Conservation (phyloP, 1,284 basidiomycete species). For the Sporisorium iseilematis-ciliati region DNA sequence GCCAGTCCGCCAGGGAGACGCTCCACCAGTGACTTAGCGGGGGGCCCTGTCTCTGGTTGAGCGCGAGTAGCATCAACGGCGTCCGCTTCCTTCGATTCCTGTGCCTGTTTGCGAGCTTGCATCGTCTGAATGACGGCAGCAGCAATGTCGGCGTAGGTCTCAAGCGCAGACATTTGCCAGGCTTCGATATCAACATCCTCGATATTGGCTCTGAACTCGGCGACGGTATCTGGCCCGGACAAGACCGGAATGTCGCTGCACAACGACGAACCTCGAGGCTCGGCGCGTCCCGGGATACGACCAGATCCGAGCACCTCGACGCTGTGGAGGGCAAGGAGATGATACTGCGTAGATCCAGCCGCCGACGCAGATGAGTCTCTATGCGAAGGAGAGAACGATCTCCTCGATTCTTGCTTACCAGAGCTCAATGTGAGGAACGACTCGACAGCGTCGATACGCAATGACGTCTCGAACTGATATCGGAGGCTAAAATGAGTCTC, state of each 20-base stretch:
- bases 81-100: neutral
- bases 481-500: slow-evolving; percentile 43
- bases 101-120: neutral
- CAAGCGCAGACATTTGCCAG: slow-evolving; percentile 53
- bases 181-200: slow-evolving; percentile 62
- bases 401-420: slow-evolving; percentile 9
- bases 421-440: slow-evolving; percentile 38
- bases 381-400: slow-evolving; percentile 11
- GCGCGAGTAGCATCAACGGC: neutral
- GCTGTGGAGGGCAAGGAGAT: slow-evolving; percentile 53
- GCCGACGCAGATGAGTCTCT: slow-evolving; percentile 7
- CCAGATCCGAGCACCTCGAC: slow-evolving; percentile 44
- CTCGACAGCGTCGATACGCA: slow-evolving; percentile 51
- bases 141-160: slow-evolving; percentile 38
- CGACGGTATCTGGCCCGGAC: slow-evolving; percentile 27
- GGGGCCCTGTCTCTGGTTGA: neutral
- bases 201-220: slow-evolving; percentile 48
- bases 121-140: slow-evolving; percentile 16
- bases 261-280: slow-evolving; percentile 24
- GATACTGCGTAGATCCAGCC: slow-evolving; percentile 43
- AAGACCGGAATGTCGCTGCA: slow-evolving; percentile 27
- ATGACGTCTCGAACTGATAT: slow-evolving; percentile 49
- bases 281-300: slow-evolving; percentile 31
- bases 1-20: slow-evolving; percentile 44
- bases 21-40: slow-evolving; percentile 43